These are phyloP conservation scores for Rhodamnia argentea DNA, from an alignment of 345 rosid species.

Conservation along the genomic window DNA sequence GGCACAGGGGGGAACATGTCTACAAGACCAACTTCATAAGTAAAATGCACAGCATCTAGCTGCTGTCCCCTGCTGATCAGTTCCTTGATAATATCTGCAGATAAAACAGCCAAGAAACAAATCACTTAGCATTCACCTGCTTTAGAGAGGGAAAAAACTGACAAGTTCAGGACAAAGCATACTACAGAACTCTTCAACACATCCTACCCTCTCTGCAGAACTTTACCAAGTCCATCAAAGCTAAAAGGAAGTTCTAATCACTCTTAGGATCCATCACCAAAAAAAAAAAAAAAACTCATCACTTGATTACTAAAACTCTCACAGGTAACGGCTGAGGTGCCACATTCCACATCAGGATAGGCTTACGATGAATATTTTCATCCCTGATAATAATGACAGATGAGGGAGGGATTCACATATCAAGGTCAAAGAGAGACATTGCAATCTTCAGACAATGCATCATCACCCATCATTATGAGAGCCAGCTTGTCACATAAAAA, in stretches of 20 bases:
- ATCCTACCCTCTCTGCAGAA: background rate
- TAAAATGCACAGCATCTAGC: constrained; percentile 97
- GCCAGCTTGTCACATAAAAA: background rate
- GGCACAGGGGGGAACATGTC: constrained; percentile 85
- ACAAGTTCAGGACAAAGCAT: background rate
- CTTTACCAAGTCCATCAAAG: background rate
- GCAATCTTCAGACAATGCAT: background rate
- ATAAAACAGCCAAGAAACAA: background rate
- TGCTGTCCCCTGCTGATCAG: constrained; percentile 86
- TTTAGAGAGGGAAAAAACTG: background rate
- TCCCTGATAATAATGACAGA: background rate
- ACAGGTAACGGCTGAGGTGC: background rate
- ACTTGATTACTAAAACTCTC: background rate
- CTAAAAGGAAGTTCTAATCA: background rate
- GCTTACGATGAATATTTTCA: background rate
- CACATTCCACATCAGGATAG: background rate
- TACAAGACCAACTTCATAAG: constrained; percentile 87
- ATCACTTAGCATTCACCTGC: background rate
- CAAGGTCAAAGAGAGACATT: background rate
- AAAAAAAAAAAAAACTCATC: background rate
- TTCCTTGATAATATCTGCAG: constrained; percentile 78
- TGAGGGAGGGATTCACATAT: background rate
- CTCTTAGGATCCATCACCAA: background rate
- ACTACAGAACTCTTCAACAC: background rate
- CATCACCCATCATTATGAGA: background rate